These are phyloP conservation scores for Trichoderma hamatum DNA, from an alignment of 2,329 filamentous ascomycete genomes.

Conservation along the genomic window DNA sequence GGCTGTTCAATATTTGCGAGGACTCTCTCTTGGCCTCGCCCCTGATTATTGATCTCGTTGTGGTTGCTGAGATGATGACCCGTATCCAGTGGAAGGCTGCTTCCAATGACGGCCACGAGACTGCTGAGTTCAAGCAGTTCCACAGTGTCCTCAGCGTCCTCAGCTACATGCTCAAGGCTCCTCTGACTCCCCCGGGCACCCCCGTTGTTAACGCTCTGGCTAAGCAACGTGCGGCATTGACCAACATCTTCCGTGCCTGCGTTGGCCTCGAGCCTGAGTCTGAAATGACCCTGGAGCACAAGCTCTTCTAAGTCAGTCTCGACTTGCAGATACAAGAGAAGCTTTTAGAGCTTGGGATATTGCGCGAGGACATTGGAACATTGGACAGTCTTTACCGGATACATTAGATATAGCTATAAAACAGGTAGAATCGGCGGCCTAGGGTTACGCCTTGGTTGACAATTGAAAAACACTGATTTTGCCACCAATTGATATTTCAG, in stretches of 20 bases:
- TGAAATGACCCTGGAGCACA: slow-evolving; percentile 99
- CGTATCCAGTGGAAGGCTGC: slow-evolving; percentile 87
- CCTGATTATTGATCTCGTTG: slow-evolving; percentile 92
- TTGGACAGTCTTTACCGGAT: slow-evolving; percentile 29
- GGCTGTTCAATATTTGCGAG: slow-evolving; percentile 98
- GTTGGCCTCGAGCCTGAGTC: slow-evolving; percentile 96
- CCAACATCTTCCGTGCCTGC: slow-evolving; percentile 98
- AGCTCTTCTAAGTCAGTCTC: slow-evolving; percentile 70
- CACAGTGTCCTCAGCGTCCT: slow-evolving; percentile 96
- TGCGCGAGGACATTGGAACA: slow-evolving; percentile 15
- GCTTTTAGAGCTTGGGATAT: background rate
- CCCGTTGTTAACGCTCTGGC: slow-evolving; percentile 93
- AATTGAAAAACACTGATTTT: slow-evolving; percentile 17
- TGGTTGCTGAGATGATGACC: slow-evolving; percentile 97
- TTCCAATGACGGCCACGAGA: slow-evolving; percentile 53
- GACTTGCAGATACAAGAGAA: background rate
- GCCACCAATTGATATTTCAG: background rate
- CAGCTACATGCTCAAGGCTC: slow-evolving; percentile 99
- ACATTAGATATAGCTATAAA: slow-evolving; percentile 20
- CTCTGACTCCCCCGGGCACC: slow-evolving; percentile 89
- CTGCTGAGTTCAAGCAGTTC: slow-evolving; percentile 83
- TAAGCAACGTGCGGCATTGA: slow-evolving; percentile 92
- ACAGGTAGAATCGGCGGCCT: slow-evolving; percentile 29
- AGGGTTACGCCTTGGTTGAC: slow-evolving; percentile 2
- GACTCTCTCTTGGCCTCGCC: slow-evolving; percentile 95